Base-by-base conservation (phyloP, 139 green algal genomes). In the Yamagishiella unicocca region DNA sequence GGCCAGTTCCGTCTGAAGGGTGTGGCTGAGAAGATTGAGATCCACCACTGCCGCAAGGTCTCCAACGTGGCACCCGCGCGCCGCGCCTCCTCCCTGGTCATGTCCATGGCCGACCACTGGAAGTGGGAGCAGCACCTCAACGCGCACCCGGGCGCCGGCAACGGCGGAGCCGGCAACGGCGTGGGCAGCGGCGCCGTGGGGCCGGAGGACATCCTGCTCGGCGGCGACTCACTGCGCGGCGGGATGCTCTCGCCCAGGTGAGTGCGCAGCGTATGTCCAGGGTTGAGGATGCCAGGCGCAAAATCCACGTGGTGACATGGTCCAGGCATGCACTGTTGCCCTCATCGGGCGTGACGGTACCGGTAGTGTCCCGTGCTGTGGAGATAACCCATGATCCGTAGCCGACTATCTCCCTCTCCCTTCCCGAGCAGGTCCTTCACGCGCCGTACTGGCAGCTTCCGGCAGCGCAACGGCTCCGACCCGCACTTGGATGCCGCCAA, bases 1-100 rank as follows among this genome's bases (percentile, higher is more conserved):
- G 87, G 87, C 21, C 79, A 88, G 50, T 90, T 87, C 79, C 54
- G 71, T 50, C 87, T 90, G 29, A 90, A 90, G 87, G 87, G 87
- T 25, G 87, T 90, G 70, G 68, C 87, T 14, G 73, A 83, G 67
- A 87, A 87, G 70, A 84, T 90, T 14, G 79, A 90, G 87, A 79
- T 90, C 33, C 46, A 88, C 82, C 82, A 88, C 46, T 87, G 81
- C 67, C 64, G 81, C 43, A 87, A 87, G 81, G 71, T 88, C 5
- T 88, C 83, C 38, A 83, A 74, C 43, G 83, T 88, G 53, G 83
- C 83, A 1, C 83, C 83, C 33, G 83, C 83, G 3, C 83, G 83
- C 71, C 83, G 83, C 29, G 83, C 83, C 50, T 83, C 71, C 27
- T 82, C 83, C 29, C 83, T 88, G 25, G 83, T 88, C 27, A 83